phyloP scores from a whole-genome alignment of 257 asterid species.

The Rehmannia glutinosa region DNA sequence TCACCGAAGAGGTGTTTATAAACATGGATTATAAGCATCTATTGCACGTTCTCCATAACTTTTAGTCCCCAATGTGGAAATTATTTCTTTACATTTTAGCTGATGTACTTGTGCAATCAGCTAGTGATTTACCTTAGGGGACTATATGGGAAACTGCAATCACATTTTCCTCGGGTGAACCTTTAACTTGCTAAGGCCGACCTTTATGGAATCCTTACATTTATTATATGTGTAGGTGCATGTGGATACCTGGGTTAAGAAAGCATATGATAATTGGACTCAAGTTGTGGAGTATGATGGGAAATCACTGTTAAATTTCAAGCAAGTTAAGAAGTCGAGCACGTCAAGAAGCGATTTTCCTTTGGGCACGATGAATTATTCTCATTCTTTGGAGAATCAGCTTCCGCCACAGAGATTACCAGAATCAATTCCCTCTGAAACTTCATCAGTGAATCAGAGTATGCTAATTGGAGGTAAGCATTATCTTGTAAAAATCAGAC shows the following conservation, averaged over 20 bases:
- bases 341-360: conserved; percentile 45
- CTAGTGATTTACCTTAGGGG: background rate
- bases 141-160: too few species aligned
- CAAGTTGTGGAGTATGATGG: conserved; percentile 96
- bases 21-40: background rate
- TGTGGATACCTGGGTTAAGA: conserved; percentile 85
- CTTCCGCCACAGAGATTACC: conserved; percentile 53
- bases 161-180: background rate
- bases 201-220: background rate
- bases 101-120: background rate
- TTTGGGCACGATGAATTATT: conserved; percentile 48
- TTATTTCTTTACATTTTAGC: background rate
- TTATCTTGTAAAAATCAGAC: background rate
- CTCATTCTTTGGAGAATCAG: conserved; percentile 54
- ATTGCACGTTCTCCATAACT: background rate
- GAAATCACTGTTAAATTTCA: conserved; percentile 63
- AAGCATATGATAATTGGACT: conserved; percentile 91
- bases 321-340: conserved; percentile 54
- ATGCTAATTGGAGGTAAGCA: conserved; percentile 70
- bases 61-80: background rate
- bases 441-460: conserved; percentile 45
- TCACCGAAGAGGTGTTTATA: too few species aligned
- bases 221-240: conserved; percentile 42
- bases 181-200: background rate
- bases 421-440: conserved; percentile 44